Evolutionary conservation across 352 stramenopile species (phyloP), one percentile per base, ranked within the genome.

Genomic region (Thalassiosira exigua): DNA sequence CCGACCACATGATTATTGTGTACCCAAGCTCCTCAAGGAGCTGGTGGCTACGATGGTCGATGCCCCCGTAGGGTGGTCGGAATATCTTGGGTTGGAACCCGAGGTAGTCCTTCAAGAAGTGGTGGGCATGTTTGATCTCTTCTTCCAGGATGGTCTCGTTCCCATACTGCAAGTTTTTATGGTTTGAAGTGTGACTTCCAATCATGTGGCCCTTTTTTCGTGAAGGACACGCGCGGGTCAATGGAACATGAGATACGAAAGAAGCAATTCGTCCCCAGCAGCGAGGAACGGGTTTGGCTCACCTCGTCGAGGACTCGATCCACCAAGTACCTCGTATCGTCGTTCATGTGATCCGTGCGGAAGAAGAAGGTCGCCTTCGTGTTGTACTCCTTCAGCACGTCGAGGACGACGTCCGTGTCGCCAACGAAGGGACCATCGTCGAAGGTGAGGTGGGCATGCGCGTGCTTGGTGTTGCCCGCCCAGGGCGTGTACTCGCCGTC

Each of bases 351-450:
- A 57, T 57, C 48, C n/a, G 4, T 57, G 48, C 33, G 48, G 7
- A 29, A 33, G 19, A 57, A 21, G 48, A 57, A 57, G 4, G 48
- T 30, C 5, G 48, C 48, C n/a, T 57, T 57, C 2, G 48, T 57
- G 5, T 57, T 29, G 1, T 17, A 48, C n/a, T 7, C 3, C n/a
- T 57, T 57, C 2, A 57, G 12, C 12, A n/a, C 21, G 33, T 57
- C 7, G 12, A 57, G 48, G 19, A 57, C 27, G 1, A 24, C 24
- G 3, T 19, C 48, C 17, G 5, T 19, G 17, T 57, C 14, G 33
- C 33, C 48, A 12, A 48, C 39, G n/a, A 24, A 24, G 24, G 44
- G 12, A 7, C 29, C 33, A 29, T 57, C 48, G 29, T 1, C 48
- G 48, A 57, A 57, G 2, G 33, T 30, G 14, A 57, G 3, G n/a